Evolutionary conservation across 2,329 filamentous ascomycete genomes (phyloP).

Genomic region (Aureobasidium sp.): DNA sequence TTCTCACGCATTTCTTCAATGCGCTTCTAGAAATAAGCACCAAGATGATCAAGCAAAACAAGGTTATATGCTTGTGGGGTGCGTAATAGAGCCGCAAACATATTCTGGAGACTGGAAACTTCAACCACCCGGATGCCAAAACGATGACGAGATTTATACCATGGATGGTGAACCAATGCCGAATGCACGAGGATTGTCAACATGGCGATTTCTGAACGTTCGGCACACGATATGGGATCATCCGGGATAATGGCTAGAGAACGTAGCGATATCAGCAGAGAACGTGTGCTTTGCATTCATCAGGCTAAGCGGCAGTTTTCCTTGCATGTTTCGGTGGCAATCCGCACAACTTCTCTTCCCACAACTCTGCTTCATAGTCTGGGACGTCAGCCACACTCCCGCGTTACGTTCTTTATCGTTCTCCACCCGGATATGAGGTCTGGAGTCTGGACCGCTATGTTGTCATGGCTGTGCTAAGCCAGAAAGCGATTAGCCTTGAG

Average conservation of each 20-base stretch:
- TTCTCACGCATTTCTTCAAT: background rate
- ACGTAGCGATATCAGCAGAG: background rate
- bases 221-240: background rate
- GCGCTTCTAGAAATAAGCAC: background rate
- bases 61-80: background rate
- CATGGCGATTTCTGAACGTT: background rate
- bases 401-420: background rate
- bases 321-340: background rate
- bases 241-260: background rate
- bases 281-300: background rate
- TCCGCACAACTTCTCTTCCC: background rate
- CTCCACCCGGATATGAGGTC: background rate
- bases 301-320: background rate
- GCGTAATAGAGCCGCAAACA: constrained; percentile 2
- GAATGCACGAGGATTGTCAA: background rate
- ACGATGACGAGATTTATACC: constrained; percentile 1
- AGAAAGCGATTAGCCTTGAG: background rate
- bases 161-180: background rate
- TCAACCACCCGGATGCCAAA: background rate
- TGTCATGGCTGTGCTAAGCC: background rate
- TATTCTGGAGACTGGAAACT: background rate
- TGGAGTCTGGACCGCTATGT: background rate
- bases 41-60: background rate
- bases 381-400: background rate
- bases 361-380: background rate